Evolutionary conservation across 2,329 filamentous ascomycete species (phyloP), one percentile per base, ranked within the genome.

Genomic region (Claviceps sp.): DNA sequence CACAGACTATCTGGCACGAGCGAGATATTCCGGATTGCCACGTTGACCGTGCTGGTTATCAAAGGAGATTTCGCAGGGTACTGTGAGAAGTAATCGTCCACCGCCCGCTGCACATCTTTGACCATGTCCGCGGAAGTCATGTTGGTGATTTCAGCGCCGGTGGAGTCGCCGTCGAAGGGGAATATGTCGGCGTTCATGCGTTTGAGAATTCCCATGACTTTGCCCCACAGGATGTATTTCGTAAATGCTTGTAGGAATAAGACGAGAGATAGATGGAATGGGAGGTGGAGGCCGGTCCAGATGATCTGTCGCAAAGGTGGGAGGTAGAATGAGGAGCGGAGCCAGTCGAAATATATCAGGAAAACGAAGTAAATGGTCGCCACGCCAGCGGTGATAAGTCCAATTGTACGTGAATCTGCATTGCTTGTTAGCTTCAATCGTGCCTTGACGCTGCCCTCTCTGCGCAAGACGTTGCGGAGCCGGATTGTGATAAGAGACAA

Each of bases 161-260:
- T 4, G 5, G n/a, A 41, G 16, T 41, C 41, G 4, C 4, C 41
- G 22, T 43, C 55, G 13, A 55, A 49, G 14, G 61, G 48, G 0
- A 56, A 46, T 11, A 51, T 36, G 26, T 56, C 48, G 1, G 56
- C 26, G 4, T 53, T 51, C 6, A 67, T 24, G 18, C 57, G 47
- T 5, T 56, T 54, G 13, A 65, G 36, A 2, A 62, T 60, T 26
- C 70, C 63, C 16, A 67, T 54, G 18, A 72, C 62, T 54, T 72
- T 72, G 24, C 64, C 65, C 66, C 69, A 73, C 49, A 71, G 66
- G 51, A 74, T 65, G 47, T 83, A 75, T 56, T 84, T 79, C 6
- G 78, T 79, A 41, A 74, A 70, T 14, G 78, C 81, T 59, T 84
- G 80, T 45, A 82, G 75, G n/a, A 83, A 73, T 6, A 85, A 72